Base-by-base conservation (phyloP, 2,329 filamentous ascomycete genomes). In the Akanthomyces lecanii region DNA sequence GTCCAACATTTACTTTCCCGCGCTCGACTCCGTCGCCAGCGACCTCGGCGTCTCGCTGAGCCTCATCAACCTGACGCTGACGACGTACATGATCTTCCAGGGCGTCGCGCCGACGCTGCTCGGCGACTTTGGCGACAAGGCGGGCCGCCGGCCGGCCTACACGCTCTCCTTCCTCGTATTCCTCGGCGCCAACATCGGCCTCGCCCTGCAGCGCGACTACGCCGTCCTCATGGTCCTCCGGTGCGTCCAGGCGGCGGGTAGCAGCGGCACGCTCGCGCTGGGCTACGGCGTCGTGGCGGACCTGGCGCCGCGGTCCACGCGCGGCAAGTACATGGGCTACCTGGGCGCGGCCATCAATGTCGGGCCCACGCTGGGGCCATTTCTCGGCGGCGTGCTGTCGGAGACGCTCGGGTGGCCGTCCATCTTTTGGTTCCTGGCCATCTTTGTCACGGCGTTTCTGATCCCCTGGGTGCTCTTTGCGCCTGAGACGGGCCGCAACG, bases 281-380 rank as follows among this genome's bases (percentile, higher is more conserved):
- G 85, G 85, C 0, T 89, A 83, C 65, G 90, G 86, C 2, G 85
- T 92, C 1, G 83, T 93, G 16, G 87, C 88, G 0, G 91, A 95
- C 68, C 81, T 92, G 5, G 82, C 87, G 0, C 85, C 88, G 0
- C 86, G 83, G 52, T 81, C 84, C 0, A 89, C 94, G 72, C 79
- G 91, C 67, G 91, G 90, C 3, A 84, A 82, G 62, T 93, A 90
- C 70, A 88, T 93, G 77, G 89, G 85, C 57, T 82, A 87, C 64
- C 84, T 87, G n/a, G 82, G 81, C 38, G 80, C 79, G 4, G 86
- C 83, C 18, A 77, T 83, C 61, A 84, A 87, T 4, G 69, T 89
- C 36, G 82, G 81, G 0, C 81, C 82, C 3, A 75, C 82, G 0
- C 62, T 85, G 5, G 81, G 84, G 0, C 87, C 88, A 0, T 80